Conservation (phyloP, 164 flowering plant genomes). For the Umbilicus rupestris region DNA sequence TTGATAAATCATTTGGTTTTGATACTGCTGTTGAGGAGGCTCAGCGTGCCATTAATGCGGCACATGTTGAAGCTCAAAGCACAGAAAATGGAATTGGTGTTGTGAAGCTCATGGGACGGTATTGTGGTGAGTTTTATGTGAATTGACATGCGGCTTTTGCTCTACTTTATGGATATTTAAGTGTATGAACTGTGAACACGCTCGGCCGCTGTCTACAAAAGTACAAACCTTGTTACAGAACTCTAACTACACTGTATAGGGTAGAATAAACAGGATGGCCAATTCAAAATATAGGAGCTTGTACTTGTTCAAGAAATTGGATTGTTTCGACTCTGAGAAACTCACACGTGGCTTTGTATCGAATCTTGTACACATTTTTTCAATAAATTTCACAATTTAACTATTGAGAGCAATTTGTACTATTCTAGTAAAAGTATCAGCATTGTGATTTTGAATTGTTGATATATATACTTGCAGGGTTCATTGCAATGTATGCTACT, state of each 20-base stretch:
- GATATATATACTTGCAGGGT: conserved; percentile 22
- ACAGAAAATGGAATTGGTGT: conserved; percentile 76
- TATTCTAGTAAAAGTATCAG: background rate
- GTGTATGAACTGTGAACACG: conserved; percentile 4
- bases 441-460: background rate
- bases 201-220: background rate
- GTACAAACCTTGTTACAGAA: background rate
- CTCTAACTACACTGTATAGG: background rate
- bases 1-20: conserved; percentile 89
- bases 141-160: background rate
- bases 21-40: conserved; percentile 95
- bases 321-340: background rate
- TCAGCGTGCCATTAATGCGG: conserved; percentile 88
- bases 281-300: background rate
- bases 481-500: conserved; percentile 60
- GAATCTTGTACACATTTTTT: background rate
- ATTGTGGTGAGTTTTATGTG: conserved; percentile 45
- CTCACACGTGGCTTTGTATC: background rate
- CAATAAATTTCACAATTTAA: background rate
- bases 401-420: background rate
- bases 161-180: background rate
- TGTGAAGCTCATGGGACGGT: conserved; percentile 86
- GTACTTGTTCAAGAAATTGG: background rate
- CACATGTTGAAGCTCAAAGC: conserved; percentile 86
- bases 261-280: background rate